Base-by-base conservation (phyloP, 1,284 basidiomycete genomes). In the Omphalotus olearius region DNA sequence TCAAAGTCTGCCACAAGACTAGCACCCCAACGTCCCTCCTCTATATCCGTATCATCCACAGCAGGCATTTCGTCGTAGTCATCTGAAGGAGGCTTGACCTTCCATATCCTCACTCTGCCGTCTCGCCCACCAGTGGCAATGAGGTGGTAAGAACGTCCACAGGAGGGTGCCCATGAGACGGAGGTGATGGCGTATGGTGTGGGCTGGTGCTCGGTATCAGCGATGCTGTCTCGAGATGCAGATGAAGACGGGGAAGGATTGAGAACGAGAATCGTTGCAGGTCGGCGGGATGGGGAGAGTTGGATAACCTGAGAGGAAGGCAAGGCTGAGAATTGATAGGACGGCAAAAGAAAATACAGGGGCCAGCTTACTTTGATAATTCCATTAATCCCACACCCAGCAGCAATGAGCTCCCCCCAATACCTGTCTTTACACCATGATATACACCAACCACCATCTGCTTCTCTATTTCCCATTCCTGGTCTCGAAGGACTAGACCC, bases 401-500 rank as follows among this genome's bases (percentile, higher is more conserved):
- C 83, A 11, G 90, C 92, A 40, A 97, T 71, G 20, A 95, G 65
- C 62, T 93, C 89, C 0, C 94, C 93, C 92, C 93, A 95, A 68
- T 93, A 95, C 54, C 80, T 77, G 60, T 98, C 94, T 62, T 91
- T 91, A 67, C 93, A 97, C 93, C 93, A 98, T 17, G 87, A 88
- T 41, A 98, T 67, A 55, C 85, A 87, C 92, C 93, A 97, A 0
- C 91, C 94, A 7, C 93, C 93, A 54, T 91, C 86, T 1, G 91
- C 91, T 65, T 91, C 89, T 28, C 82, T 73, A 57, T 80, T 82
- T 0, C 83, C 84, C 14, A 75, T 56, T 0, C 80, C 81, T n/a
- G 78, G 71, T 38, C 81, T 56, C 50, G 48, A 56, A 30, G 52
- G 75, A 74, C 53, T 72, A 68, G 38, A 79, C 71, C 28, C 76